phyloP scores from a whole-genome alignment of 2,329 filamentous ascomycete genomes.

The Exophiala lecanii-corni region DNA sequence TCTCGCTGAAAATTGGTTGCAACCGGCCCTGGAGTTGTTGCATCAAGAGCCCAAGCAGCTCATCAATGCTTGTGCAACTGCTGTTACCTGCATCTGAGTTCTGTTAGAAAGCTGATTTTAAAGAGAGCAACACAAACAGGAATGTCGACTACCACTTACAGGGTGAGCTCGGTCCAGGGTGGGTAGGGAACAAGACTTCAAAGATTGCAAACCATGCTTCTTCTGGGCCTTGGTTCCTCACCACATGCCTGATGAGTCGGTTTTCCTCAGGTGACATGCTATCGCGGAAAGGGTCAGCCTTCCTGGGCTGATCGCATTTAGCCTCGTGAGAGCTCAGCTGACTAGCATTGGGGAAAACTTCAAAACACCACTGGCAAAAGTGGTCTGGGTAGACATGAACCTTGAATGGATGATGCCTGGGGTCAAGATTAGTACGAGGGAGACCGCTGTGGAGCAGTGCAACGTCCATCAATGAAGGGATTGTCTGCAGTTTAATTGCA shows the following conservation, averaged over 20 bases:
- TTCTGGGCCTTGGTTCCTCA: background rate
- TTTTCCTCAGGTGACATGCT: background rate
- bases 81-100: background rate
- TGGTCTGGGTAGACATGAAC: background rate
- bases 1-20: background rate
- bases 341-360: background rate
- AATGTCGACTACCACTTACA: background rate
- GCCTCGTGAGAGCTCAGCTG: background rate
- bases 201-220: constrained; percentile 2
- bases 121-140: constrained; percentile 1
- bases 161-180: background rate
- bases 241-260: background rate
- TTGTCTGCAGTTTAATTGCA: background rate
- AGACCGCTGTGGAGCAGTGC: background rate
- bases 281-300: background rate
- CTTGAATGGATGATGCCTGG: background rate
- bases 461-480: background rate
- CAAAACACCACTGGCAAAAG: background rate
- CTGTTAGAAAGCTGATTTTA: background rate
- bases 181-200: background rate
- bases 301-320: background rate
- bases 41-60: background rate
- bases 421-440: background rate
- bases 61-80: background rate
- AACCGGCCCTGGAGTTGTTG: background rate